Evolutionary conservation across 768 basidiomycete genomes (phyloP), one percentile per base, ranked within the genome.

Genomic region (Leccinum disarticulatum): DNA sequence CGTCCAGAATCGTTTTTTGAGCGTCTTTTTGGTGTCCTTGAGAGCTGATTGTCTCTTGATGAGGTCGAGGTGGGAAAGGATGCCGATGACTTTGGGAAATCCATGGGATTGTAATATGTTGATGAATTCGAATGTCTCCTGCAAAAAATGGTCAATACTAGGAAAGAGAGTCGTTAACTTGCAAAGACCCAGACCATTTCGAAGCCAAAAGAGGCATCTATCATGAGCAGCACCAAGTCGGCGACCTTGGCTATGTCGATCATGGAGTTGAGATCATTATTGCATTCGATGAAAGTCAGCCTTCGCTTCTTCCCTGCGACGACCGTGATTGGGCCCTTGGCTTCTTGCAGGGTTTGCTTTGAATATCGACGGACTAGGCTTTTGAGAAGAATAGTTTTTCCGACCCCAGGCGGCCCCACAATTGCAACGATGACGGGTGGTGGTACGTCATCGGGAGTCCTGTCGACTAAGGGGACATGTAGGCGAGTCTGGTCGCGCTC

Each of bases 51-150:
- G 83, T 70, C 94, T 95, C 80, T 97, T 97, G 65, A 99, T 91
- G 64, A 99, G 88, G 75, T 98, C 97, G 46, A 98, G 87, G 74
- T 99, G 97, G 51, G 94, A 90, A 51, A 99, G 89, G 59, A 99
- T 76, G 57, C 97, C 96, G 62, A 99, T 93, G 66, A 98, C 94
- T 80, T 98, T 99, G 3, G 97, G 97, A 73, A 99, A 96, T 33
- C 97, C 97, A 71, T 99, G 97, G 0, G 93, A 83, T 77, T 98
- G 95, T 27, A 99, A 87, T 67, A 98, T 87, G 66, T 98, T 98
- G 57, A 99, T 87, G 64, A 98, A 98, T 76, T 99, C 97, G 68
- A 99, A 98, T 0, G 94, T 94, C 87, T 98, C 97, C 95, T 98
- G 70, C 28, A 19, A 11, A 25, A 35, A 43, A n/a, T 33, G 4